Percentiles rank a stretch among this genome's conserved stretches.
These are phyloP conservation scores for Candida hispaniensis DNA, from an alignment of 805 yeast species.

Conservation along the genomic window DNA sequence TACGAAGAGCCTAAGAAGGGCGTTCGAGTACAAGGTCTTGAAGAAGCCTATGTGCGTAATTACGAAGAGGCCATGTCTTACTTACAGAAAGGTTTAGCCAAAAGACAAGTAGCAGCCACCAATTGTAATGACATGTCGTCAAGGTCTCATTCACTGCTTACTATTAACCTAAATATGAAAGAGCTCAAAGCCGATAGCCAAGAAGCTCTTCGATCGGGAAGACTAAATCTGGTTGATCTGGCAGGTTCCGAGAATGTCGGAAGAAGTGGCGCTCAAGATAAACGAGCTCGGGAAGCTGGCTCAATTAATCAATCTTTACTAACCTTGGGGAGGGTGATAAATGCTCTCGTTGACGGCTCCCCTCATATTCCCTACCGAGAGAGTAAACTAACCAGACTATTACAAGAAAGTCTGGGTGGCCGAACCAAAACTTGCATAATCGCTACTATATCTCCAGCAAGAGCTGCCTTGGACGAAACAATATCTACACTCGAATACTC, in stretches of 20 bases:
- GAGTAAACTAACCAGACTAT: conserved; percentile 61
- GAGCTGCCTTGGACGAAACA: conserved; percentile 68
- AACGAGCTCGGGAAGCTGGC: conserved; percentile 86
- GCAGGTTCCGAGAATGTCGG: conserved; percentile 89
- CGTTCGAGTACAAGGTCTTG: conserved; percentile 46
- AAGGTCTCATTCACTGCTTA: conserved; percentile 68
- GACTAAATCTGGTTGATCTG: conserved; percentile 74
- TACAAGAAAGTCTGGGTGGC: conserved; percentile 81
- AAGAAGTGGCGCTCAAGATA: conserved; percentile 74
- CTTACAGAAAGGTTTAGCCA: conserved; percentile 45
- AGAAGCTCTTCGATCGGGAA: conserved; percentile 46
- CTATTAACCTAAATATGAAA: conserved; percentile 51
- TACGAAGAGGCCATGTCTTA: conserved; percentile 40
- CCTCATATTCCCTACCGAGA: conserved; percentile 76
- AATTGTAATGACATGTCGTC: conserved; percentile 65
- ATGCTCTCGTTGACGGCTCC: conserved; percentile 47
- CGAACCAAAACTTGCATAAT: conserved; percentile 73
- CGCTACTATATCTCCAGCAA: conserved; percentile 79
- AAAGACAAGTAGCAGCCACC: conserved; percentile 64
- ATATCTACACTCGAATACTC: conserved; percentile 78
- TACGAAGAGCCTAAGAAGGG: conserved; percentile 40
- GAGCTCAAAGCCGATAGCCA: conserved; percentile 40
- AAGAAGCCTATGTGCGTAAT: conserved; percentile 39
- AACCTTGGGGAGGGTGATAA: conserved; percentile 80
- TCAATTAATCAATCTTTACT: conserved; percentile 78